Base-by-base conservation (phyloP, 441 rosid species). In the Adansonia gregorii region DNA sequence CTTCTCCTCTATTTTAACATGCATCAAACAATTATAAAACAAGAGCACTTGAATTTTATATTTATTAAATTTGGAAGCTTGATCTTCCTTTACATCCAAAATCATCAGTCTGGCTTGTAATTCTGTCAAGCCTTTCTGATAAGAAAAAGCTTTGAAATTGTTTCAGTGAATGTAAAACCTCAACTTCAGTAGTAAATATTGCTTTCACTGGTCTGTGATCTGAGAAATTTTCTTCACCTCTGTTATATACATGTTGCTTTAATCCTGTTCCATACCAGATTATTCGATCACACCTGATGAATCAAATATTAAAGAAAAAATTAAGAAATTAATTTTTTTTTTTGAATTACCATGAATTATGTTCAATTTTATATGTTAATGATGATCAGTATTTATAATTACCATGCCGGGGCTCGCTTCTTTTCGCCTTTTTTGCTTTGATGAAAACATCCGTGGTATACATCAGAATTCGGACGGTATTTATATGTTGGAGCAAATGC, bases 361-460 rank as follows among this genome's bases (percentile, higher is more conserved):
- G 5, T 4, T 39, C 6, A 39, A 39, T 4, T 39, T 19, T 6
- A 56, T 56, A 56, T 20, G 7, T 56, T 6, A 17, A 56, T 56
- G 27, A 56, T 56, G n/a, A 39, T 56, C 2, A 72, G 31, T 75
- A 4, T 4, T 35, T 73, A 31, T 31, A 48, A 48, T 78, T 83
- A 92, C 98, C 99, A 95, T 63, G 99, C 99, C 0, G 99, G 99
- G 66, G 98, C 86, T 17, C 99, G 94, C 76, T 85, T 84, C 73
- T 91, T 96, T 82, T 87, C 90, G 3, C 86, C 86, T 43, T 88
- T 87, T 78, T 83, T 79, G 45, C 86, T 78, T 75, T 88, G 77
- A 39, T 88, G 72, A 39, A 79, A 79, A 64, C 91, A 87, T 58
- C 97, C 99, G 10, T 86, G 86, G 74, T 96, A 96, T 52, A 77